Evolutionary conservation across 2,329 filamentous ascomycete species (phyloP), one percentile per base, ranked within the genome.

Genomic region (Colletotrichum gigasporum): DNA sequence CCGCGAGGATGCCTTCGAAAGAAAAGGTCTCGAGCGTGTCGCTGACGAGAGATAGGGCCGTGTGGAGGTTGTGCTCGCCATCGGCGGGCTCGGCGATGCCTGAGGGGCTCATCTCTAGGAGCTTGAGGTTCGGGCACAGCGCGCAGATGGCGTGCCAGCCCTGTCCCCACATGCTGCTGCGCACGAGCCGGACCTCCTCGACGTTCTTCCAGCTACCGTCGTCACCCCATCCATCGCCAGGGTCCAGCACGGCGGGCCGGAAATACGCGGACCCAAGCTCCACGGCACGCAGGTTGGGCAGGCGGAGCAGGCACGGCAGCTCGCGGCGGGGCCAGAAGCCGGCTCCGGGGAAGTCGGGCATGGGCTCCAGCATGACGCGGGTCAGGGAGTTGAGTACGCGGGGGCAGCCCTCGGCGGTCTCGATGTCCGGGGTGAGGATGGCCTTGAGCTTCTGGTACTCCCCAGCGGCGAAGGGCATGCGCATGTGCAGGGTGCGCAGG

Each of bases 361-460:
- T 65, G 10, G 63, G 63, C 44, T 65, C 63, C 5, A 65, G 16
- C 63, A 65, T 65, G 59, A 65, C 51, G 20, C 63, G 63, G 24
- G 63, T 65, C 18, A 65, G 63, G 12, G 59, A 65, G 32, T 47
- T 63, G 20, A 65, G 37, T 8, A 65, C 52, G 9, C 63, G 63
- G n/a, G 63, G 63, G 22, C 42, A 32, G 44, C 59, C 63, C 35
- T 65, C 58, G 11, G 24, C 44, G 8, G 63, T 35, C 4, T 65
- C 63, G 9, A 65, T 65, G 8, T 65, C 63, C 3, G 63, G 63
- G 4, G 63, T 65, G 10, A 65, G 44, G 39, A 65, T 58, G 16
- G 45, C 63, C 34, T 65, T 65, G 5, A 65, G 52, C 51, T 65
- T 65, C 44, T 63, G 59, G n/a, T 65, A 65, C 12, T 65, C 63